phyloP scores from a whole-genome alignment of 129 eudicot genomes.

The Calendula officinalis region DNA sequence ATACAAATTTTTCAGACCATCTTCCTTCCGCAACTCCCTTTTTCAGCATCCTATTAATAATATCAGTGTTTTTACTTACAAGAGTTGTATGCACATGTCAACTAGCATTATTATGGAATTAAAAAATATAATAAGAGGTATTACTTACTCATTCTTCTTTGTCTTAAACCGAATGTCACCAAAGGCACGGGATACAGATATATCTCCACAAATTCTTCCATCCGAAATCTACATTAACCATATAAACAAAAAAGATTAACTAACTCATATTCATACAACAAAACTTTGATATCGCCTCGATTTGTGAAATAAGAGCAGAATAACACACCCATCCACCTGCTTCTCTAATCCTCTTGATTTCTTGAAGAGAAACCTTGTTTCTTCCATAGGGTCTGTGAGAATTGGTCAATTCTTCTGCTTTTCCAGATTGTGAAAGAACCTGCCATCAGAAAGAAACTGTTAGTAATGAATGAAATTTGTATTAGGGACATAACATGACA shows the following conservation, averaged over 20 bases:
- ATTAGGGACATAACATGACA: too few relatives aligned
- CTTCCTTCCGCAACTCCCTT: constrained; percentile 87
- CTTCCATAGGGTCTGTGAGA: constrained; percentile 95
- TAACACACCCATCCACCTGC: constrained; percentile 99
- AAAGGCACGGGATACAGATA: constrained; percentile 96
- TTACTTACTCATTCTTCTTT: constrained; percentile 89
- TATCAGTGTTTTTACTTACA: constrained; percentile 1
- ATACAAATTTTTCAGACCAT: constrained; percentile 83
- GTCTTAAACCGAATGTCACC: constrained; percentile 96
- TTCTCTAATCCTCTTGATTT: constrained; percentile 77
- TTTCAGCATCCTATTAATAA: constrained; percentile 71
- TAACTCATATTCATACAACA: neutral
- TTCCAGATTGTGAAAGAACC: constrained; percentile 90
- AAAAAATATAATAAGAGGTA: constrained; percentile 13
- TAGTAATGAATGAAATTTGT: neutral
- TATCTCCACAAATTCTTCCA: constrained; percentile 98
- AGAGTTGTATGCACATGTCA: constrained; percentile 12
- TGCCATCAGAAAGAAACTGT: constrained; percentile 26
- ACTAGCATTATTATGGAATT: constrained; percentile 1
- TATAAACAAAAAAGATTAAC: neutral
- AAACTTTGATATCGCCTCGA: neutral
- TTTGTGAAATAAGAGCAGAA: constrained; percentile 18
- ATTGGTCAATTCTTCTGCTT: constrained; percentile 74
- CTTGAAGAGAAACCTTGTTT: constrained; percentile 73
- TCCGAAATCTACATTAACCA: constrained; percentile 56